These are phyloP conservation scores for Balakata baccata DNA, from an alignment of 345 rosid genomes.

Conservation along the genomic window DNA sequence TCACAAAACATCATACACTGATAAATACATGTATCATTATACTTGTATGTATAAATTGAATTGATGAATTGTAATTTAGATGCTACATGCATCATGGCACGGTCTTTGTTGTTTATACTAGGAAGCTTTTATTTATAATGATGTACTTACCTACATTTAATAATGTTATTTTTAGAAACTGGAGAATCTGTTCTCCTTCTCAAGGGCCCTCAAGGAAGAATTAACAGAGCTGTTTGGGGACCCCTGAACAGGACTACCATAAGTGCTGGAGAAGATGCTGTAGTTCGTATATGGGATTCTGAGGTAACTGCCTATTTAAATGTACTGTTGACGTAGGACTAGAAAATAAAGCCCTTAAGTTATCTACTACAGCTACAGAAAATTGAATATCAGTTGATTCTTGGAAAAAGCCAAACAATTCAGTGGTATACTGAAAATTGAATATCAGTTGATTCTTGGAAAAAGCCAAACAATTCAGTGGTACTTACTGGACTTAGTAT, in stretches of 20 bases:
- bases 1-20: too few species aligned
- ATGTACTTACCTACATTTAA: neutral
- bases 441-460: neutral
- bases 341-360: neutral
- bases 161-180: constrained; percentile 44
- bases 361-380: neutral
- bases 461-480: neutral
- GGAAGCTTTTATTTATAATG: neutral
- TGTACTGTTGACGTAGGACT: neutral
- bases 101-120: neutral
- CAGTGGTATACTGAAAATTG: neutral
- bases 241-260: constrained; percentile 74
- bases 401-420: neutral
- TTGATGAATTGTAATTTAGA: neutral
- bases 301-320: constrained; percentile 45
- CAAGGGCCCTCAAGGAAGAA: constrained; percentile 74
- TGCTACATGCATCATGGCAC: neutral
- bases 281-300: constrained; percentile 84
- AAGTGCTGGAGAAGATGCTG: constrained; percentile 85
- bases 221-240: constrained; percentile 96
- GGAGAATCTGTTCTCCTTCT: constrained; percentile 63
- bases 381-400: neutral
- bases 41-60: too few species aligned
- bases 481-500: neutral
- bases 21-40: too few species aligned